Percentiles rank a stretch among this genome's conserved stretches.
Evolutionary conservation across 371 early-diverging fungal species (phyloP).

Genomic region (Batkoa obscura): DNA sequence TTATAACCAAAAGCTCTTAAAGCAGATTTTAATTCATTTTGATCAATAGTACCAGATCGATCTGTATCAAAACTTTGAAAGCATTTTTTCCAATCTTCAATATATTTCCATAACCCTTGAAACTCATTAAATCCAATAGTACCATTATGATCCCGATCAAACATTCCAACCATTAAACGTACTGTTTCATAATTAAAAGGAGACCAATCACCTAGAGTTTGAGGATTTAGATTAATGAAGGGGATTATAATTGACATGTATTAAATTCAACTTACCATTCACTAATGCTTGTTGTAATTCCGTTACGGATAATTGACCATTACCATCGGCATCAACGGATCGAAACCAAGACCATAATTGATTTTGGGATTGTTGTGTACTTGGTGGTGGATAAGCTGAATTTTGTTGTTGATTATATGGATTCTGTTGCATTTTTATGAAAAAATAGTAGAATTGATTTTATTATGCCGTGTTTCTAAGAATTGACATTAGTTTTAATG

Average conservation of each 20-base stretch:
- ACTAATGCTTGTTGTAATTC: slow-evolving; percentile 36
- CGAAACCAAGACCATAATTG: slow-evolving; percentile 9
- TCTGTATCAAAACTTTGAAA: slow-evolving; percentile 66
- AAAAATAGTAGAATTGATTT: too few species aligned
- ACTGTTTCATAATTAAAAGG: slow-evolving; percentile 21
- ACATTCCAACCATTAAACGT: slow-evolving; percentile 29
- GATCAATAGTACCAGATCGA: slow-evolving; percentile 54
- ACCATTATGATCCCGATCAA: slow-evolving; percentile 33
- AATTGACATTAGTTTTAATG: too few species aligned
- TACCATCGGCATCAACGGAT: slow-evolving; percentile 13
- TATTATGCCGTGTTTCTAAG: too few species aligned
- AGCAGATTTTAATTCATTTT: slow-evolving; percentile 45
- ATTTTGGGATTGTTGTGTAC: too few species aligned
- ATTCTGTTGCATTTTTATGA: too few species aligned
- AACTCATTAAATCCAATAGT: slow-evolving; percentile 63
- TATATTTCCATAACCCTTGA: slow-evolving; percentile 50
- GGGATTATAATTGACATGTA: too few species aligned
- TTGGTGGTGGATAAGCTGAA: too few species aligned
- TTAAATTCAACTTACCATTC: slow-evolving; percentile 27
- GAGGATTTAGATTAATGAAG: too few species aligned
- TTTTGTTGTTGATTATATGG: too few species aligned
- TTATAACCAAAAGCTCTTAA: slow-evolving; percentile 58
- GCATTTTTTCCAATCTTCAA: slow-evolving; percentile 51
- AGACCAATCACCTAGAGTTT: slow-evolving; percentile 16
- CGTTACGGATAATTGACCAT: slow-evolving; percentile 17